These are phyloP conservation scores for Rasamsonia emersonii DNA, from an alignment of 2,329 filamentous ascomycete species.

Conservation along the genomic window DNA sequence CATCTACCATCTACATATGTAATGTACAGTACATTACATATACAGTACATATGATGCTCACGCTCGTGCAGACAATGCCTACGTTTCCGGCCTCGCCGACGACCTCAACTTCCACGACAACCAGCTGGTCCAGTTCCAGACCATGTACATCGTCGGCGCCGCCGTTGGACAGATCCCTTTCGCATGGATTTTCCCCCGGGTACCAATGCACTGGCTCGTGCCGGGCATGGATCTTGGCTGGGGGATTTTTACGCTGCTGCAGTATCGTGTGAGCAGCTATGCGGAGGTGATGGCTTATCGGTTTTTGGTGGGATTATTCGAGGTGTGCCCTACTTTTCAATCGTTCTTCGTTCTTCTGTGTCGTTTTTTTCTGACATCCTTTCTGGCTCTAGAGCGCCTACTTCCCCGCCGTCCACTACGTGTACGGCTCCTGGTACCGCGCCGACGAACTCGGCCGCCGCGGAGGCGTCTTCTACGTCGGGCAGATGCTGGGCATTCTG, in stretches of 20 bases:
- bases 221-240: slow-evolving; percentile 46
- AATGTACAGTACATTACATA: neutral
- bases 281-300: slow-evolving; percentile 46
- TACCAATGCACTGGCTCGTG: slow-evolving; percentile 43
- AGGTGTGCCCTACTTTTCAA: slow-evolving; percentile 21
- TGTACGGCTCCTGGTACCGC: slow-evolving; percentile 42
- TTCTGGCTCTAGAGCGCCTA: slow-evolving; percentile 21
- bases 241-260: slow-evolving; percentile 50
- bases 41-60: neutral
- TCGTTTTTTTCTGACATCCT: neutral
- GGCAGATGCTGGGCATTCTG: slow-evolving; percentile 43
- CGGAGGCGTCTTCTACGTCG: slow-evolving; percentile 46
- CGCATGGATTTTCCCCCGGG: slow-evolving; percentile 41
- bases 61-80: slow-evolving; percentile 15
- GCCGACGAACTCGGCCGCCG: slow-evolving; percentile 41
- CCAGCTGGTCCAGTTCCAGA: slow-evolving; percentile 48
- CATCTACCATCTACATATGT: too few species aligned
- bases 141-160: slow-evolving; percentile 44
- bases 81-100: slow-evolving; percentile 20
- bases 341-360: too few species aligned
- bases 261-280: slow-evolving; percentile 43
- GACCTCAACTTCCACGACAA: slow-evolving; percentile 38
- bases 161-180: slow-evolving; percentile 46
- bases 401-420: slow-evolving; percentile 30
- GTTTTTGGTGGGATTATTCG: slow-evolving; percentile 48